These are phyloP conservation scores for Populus euphratica DNA, from an alignment of 345 rosid species.

Conservation along the genomic window DNA sequence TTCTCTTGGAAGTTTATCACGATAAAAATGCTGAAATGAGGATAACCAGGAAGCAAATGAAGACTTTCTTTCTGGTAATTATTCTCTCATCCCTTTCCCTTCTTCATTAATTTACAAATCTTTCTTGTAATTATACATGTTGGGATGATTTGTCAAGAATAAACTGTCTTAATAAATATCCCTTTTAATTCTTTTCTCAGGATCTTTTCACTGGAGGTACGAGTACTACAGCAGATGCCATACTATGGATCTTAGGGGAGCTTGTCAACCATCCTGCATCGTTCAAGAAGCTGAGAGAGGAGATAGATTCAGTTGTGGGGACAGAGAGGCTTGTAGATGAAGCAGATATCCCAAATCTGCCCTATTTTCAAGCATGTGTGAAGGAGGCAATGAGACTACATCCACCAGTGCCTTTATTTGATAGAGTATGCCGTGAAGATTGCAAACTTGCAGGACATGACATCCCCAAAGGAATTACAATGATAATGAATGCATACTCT, in stretches of 20 bases:
- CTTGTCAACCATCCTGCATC: slow-evolving; percentile 19
- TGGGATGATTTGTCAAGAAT: not conserved
- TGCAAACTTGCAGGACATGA: slow-evolving; percentile 15
- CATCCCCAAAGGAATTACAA: slow-evolving; percentile 1
- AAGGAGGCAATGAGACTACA: slow-evolving; percentile 15
- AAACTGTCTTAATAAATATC: not conserved
- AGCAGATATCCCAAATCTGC: slow-evolving; percentile 18
- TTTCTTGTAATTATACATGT: not conserved
- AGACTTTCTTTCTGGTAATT: slow-evolving; percentile 38
- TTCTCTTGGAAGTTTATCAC: slow-evolving; percentile 33
- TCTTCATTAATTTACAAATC: not conserved
- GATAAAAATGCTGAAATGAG: slow-evolving; percentile 35
- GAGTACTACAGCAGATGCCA: slow-evolving; percentile 15
- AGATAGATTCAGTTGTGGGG: slow-evolving; percentile 9
- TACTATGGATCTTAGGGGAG: slow-evolving; percentile 12
- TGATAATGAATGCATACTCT: slow-evolving; percentile 6
- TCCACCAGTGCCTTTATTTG: not conserved
- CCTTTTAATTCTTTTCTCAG: not conserved
- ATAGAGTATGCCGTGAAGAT: slow-evolving; percentile 4
- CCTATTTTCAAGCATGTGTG: slow-evolving; percentile 15
- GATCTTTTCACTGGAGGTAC: slow-evolving; percentile 26
- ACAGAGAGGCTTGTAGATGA: slow-evolving; percentile 10
- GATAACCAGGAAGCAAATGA: slow-evolving; percentile 35
- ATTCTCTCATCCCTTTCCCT: not conserved
- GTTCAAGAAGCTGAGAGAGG: slow-evolving; percentile 14